A percentile compares a stretch with the other conserved stretches of the same genome.
Evolutionary conservation across 1,284 basidiomycete genomes (phyloP).

Genomic region (Ustilago shanxiensis): DNA sequence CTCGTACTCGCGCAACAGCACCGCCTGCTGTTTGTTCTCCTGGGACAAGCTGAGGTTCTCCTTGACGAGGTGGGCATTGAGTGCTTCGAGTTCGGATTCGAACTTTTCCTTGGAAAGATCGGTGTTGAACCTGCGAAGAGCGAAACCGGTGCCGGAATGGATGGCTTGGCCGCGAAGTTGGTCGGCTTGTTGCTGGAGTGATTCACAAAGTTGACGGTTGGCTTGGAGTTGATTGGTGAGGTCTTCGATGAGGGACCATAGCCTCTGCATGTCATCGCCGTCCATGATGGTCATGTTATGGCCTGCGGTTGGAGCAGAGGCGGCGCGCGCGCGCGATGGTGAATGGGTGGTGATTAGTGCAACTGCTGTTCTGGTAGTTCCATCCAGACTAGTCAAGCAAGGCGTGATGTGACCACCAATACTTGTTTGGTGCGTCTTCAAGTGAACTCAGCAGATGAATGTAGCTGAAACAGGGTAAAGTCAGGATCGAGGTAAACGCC

Average conservation of each 20-base stretch:
- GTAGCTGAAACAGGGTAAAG: too few relatives aligned
- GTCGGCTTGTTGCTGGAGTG: conserved; percentile 80
- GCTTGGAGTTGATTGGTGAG: conserved; percentile 78
- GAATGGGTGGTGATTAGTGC: not conserved
- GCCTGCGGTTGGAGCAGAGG: conserved; percentile 7
- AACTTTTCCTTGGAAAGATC: conserved; percentile 94
- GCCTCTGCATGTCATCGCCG: conserved; percentile 62
- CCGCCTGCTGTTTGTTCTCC: conserved; percentile 92
- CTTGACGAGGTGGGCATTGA: conserved; percentile 88
- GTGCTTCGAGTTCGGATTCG: conserved; percentile 89
- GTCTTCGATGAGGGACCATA: conserved; percentile 67
- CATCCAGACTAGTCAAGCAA: not conserved
- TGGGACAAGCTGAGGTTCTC: conserved; percentile 92
- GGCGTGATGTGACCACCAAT: too few relatives aligned
- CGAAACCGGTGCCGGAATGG: conserved; percentile 82
- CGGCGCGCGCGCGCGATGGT: too few relatives aligned
- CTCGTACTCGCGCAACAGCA: conserved; percentile 93
- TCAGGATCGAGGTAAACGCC: too few relatives aligned
- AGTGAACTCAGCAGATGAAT: too few relatives aligned
- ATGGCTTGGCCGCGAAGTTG: conserved; percentile 80
- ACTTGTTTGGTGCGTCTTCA: too few relatives aligned
- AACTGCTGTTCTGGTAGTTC: not conserved
- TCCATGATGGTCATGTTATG: conserved; percentile 55
- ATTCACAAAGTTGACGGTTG: conserved; percentile 83
- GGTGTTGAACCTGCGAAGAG: conserved; percentile 88